Conservation (phyloP, 2,329 filamentous ascomycete species). For the Trichoderma sp. region DNA sequence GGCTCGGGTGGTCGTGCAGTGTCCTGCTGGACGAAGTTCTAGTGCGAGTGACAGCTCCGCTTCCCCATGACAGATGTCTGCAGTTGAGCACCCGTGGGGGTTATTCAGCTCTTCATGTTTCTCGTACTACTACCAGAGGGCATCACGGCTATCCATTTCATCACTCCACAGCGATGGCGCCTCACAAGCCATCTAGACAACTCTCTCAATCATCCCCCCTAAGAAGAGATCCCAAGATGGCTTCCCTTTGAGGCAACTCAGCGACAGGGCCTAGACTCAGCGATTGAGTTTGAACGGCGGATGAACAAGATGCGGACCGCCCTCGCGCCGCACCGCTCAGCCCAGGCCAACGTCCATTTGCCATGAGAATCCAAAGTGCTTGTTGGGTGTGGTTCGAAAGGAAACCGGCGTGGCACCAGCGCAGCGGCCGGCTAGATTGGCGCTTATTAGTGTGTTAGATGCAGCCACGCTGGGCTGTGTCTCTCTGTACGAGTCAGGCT, state of each 20-base stretch:
- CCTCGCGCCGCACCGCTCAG: constrained; percentile 28
- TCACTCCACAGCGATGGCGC: too few relatives aligned
- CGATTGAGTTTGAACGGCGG: constrained; percentile 27
- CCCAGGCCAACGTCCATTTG: constrained; percentile 11
- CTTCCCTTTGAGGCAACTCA: constrained; percentile 7
- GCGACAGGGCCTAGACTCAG: neutral
- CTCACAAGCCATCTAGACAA: too few relatives aligned
- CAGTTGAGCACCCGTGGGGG: constrained; percentile 4
- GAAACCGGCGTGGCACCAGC: constrained; percentile 6
- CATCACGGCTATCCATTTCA: too few relatives aligned
- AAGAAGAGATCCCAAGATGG: constrained; percentile 5
- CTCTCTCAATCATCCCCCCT: neutral
- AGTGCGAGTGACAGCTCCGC: neutral
- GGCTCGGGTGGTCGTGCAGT: neutral
- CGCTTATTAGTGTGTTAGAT: neutral
- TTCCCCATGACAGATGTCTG: neutral
- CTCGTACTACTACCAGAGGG: too few relatives aligned
- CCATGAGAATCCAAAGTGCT: neutral
- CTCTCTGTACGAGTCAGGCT: neutral
- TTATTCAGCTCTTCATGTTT: constrained; percentile 1
- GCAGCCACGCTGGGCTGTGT: constrained; percentile 2
- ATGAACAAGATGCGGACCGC: constrained; percentile 24
- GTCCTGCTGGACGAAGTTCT: neutral
- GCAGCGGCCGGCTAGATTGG: constrained; percentile 1
- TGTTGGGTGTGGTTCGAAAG: neutral